Evolutionary conservation across 371 early-diverging fungal genomes (phyloP).

Genomic region (Rhizopus delemar): DNA sequence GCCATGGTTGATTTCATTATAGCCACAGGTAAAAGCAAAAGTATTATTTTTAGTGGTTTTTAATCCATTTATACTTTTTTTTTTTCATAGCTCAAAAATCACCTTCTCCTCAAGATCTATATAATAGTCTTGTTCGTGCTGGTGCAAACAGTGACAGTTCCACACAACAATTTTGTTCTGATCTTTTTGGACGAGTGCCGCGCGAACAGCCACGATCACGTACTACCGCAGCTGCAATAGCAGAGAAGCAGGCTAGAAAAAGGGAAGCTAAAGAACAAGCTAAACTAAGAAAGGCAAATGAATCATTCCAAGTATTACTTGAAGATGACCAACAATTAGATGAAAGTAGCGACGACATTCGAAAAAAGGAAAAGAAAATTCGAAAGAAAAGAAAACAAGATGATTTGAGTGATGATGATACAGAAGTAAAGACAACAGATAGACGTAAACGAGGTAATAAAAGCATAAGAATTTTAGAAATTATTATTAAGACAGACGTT

Average conservation of each 20-base stretch:
- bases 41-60: conserved; percentile 6
- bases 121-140: conserved; percentile 52
- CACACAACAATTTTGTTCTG: conserved; percentile 63
- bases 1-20: conserved; percentile 75
- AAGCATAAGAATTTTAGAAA: conserved; percentile 18
- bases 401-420: conserved; percentile 58
- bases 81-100: conserved; percentile 56
- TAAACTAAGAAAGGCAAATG: conserved; percentile 60
- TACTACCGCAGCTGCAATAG: conserved; percentile 30
- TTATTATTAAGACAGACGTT: not conserved
- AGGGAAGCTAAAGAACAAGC: conserved; percentile 59
- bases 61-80: not conserved
- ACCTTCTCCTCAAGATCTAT: conserved; percentile 59
- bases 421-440: conserved; percentile 47
- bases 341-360: conserved; percentile 27
- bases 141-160: conserved; percentile 58
- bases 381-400: conserved; percentile 59
- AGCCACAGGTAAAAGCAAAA: conserved; percentile 47
- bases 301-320: conserved; percentile 53
- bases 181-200: conserved; percentile 65
- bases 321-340: conserved; percentile 49
- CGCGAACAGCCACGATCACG: conserved; percentile 34
- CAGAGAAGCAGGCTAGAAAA: conserved; percentile 47
- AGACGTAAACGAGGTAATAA: conserved; percentile 24
- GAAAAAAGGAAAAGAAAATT: conserved; percentile 52